Conservation (phyloP, 306 rosid species). For the Pyrus bretschneideri region DNA sequence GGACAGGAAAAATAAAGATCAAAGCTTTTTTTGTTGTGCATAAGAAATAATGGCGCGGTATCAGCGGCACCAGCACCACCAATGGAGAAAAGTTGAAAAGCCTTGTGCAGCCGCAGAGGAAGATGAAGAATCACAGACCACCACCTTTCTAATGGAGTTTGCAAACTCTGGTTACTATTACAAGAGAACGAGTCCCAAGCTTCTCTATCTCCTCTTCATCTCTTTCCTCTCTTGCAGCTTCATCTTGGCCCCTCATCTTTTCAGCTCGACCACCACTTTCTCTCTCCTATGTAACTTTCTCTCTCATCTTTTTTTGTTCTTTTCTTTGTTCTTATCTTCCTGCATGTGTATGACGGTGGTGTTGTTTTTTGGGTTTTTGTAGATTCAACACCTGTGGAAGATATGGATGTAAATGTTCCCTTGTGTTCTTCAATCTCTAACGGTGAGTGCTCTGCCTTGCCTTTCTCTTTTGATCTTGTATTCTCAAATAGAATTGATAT, state of each 20-base stretch:
- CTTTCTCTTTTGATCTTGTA: background rate
- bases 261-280: slow-evolving; percentile 28
- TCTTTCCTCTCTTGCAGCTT: slow-evolving; percentile 50
- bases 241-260: slow-evolving; percentile 45
- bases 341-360: slow-evolving; percentile 4
- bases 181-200: slow-evolving; percentile 48
- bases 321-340: background rate
- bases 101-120: background rate
- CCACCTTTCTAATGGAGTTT: slow-evolving; percentile 30
- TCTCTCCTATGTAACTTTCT: slow-evolving; percentile 39
- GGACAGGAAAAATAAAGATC: background rate
- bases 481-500: background rate
- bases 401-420: slow-evolving; percentile 29
- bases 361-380: slow-evolving; percentile 1
- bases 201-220: slow-evolving; percentile 46
- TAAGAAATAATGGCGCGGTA: slow-evolving; percentile 2
- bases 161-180: slow-evolving; percentile 21
- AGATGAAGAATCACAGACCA: slow-evolving; percentile 39
- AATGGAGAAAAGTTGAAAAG: slow-evolving; percentile 6
- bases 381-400: slow-evolving; percentile 45
- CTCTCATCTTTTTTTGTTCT: background rate
- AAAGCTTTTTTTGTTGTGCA: background rate
- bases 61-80: slow-evolving; percentile 1
- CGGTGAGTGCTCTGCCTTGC: slow-evolving; percentile 28
- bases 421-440: slow-evolving; percentile 50